Percentiles rank a stretch among this genome's conserved stretches.
phyloP scores from a whole-genome alignment of 306 rosid genomes.

The Pterocarpus macrocarpus region DNA sequence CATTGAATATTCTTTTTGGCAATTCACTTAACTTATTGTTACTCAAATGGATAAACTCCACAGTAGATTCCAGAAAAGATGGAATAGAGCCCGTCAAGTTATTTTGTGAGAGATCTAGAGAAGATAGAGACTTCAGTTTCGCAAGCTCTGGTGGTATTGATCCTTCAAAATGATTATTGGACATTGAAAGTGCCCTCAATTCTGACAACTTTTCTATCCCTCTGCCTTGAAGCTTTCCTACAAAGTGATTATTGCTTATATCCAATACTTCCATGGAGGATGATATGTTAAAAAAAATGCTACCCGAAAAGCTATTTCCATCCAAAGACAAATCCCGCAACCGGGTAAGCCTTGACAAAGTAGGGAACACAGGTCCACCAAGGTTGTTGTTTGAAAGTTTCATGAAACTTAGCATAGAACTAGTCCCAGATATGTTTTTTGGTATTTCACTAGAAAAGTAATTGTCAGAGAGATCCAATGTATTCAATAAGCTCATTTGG shows the following conservation, averaged over 20 bases:
- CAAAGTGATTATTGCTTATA: constrained; percentile 15
- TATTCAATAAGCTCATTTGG: background rate
- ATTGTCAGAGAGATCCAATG: constrained; percentile 35
- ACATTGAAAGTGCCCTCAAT: background rate
- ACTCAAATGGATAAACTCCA: background rate
- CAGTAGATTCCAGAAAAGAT: background rate
- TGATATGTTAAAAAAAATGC: background rate
- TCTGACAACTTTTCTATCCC: background rate
- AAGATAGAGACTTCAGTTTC: background rate
- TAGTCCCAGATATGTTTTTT: no score
- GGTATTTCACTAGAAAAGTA: background rate
- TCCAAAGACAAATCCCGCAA: background rate
- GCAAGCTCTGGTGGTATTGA: background rate
- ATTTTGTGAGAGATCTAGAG: constrained; percentile 21
- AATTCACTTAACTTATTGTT: constrained; percentile 21
- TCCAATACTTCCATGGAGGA: background rate
- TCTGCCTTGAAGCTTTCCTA: constrained; percentile 24
- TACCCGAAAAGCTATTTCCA: constrained; percentile 5
- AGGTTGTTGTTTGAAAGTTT: background rate
- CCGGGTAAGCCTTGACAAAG: background rate
- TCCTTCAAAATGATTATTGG: constrained; percentile 41
- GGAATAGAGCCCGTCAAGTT: constrained; percentile 1
- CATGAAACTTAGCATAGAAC: background rate
- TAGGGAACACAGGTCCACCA: background rate
- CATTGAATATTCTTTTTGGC: constrained; percentile 8